These are phyloP conservation scores for Aristolochia californica DNA, from an alignment of 164 flowering plant genomes.

Conservation along the genomic window DNA sequence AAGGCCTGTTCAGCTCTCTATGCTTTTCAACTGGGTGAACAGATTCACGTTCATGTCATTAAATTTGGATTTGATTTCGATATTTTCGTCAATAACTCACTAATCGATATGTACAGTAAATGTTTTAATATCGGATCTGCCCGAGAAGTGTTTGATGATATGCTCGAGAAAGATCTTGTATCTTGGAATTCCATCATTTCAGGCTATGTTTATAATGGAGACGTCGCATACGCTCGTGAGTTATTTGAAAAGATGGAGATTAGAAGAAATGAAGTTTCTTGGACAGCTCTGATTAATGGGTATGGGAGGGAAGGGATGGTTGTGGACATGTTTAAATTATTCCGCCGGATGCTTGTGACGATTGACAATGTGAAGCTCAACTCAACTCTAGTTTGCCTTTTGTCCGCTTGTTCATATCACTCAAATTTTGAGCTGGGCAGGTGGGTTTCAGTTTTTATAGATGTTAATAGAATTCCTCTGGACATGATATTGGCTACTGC, in stretches of 20 bases:
- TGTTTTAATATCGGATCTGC: conserved; percentile 14
- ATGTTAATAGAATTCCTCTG: conserved; percentile 22
- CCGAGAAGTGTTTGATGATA: conserved; percentile 18
- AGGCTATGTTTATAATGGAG: conserved; percentile 17
- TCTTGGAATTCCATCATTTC: conserved; percentile 29
- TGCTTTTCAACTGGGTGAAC: conserved; percentile 3
- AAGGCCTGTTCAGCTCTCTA: conserved; percentile 22
- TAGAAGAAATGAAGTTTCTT: conserved; percentile 25
- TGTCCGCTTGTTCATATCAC: conserved; percentile 22
- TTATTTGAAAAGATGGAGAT: conserved; percentile 26
- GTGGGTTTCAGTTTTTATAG: conserved; percentile 24
- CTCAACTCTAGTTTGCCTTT: conserved; percentile 26
- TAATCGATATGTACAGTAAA: conserved; percentile 18
- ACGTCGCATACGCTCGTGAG: conserved; percentile 12
- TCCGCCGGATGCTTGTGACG: conserved; percentile 25
- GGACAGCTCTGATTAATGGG: conserved; percentile 32
- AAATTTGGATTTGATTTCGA: conserved; percentile 10
- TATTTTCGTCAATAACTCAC: conserved; percentile 4
- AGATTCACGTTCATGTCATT: conserved; percentile 7
- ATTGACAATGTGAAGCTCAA: conserved; percentile 21
- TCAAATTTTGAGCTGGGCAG: conserved; percentile 17
- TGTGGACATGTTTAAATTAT: conserved; percentile 20
- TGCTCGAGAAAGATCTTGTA: conserved; percentile 23
- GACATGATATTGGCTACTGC: conserved; percentile 20
- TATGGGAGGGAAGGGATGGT: conserved; percentile 21